Evolutionary conservation across 2,329 filamentous ascomycete genomes (phyloP).

Genomic region (Claviceps humidiphila): DNA sequence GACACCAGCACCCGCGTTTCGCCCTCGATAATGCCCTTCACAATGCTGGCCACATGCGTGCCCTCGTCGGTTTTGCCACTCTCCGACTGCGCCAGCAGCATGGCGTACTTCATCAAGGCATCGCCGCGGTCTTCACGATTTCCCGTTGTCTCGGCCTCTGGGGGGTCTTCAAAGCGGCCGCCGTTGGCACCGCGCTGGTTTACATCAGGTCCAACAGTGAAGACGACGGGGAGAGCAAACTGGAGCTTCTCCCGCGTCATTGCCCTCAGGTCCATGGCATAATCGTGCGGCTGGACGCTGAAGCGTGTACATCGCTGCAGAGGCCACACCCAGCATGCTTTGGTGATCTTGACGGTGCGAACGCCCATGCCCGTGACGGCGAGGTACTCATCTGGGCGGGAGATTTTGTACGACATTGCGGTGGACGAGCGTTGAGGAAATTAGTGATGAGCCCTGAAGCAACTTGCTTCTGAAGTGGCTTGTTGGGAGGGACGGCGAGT

Average conservation of each 20-base stretch:
- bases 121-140: slow-evolving; percentile 40
- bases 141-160: slow-evolving; percentile 11
- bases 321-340: slow-evolving; percentile 60
- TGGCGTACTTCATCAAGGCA: slow-evolving; percentile 68
- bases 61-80: slow-evolving; percentile 25
- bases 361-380: slow-evolving; percentile 73
- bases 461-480: too few relatives aligned
- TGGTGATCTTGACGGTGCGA: slow-evolving; percentile 61
- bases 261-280: slow-evolving; percentile 68
- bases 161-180: slow-evolving; percentile 1
- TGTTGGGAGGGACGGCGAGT: too few relatives aligned
- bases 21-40: slow-evolving; percentile 83
- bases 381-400: slow-evolving; percentile 71
- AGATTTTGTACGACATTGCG: slow-evolving; percentile 50
- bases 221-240: slow-evolving; percentile 69
- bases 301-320: slow-evolving; percentile 53
- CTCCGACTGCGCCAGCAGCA: slow-evolving; percentile 58
- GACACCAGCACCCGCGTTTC: slow-evolving; percentile 74
- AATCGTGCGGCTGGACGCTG: slow-evolving; percentile 64
- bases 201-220: slow-evolving; percentile 73
- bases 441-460: neutral
- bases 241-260: slow-evolving; percentile 86
- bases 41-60: slow-evolving; percentile 66
- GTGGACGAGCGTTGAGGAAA: neutral
- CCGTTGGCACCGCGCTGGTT: slow-evolving; percentile 39